Conservation (phyloP, 805 yeast species). For the Spathaspora girioi region DNA sequence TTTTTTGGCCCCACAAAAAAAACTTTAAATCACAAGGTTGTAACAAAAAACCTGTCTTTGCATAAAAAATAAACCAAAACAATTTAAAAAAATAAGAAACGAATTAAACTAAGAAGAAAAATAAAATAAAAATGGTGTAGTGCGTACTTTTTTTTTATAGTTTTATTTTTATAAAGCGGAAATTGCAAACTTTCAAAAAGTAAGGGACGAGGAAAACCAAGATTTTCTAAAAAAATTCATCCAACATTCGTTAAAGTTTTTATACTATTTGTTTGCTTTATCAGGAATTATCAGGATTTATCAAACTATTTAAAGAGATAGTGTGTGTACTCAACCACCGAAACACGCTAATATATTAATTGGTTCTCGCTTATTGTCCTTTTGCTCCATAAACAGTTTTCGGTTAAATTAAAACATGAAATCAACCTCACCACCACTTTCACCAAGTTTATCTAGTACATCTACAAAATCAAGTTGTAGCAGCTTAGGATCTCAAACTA, state of each 20-base stretch:
- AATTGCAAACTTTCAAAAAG: not conserved
- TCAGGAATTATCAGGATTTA: not conserved
- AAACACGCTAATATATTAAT: too few species aligned
- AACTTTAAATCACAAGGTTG: not conserved
- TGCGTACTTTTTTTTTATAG: not conserved
- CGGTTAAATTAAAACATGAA: not conserved
- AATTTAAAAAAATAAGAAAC: not conserved
- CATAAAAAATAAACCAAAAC: not conserved
- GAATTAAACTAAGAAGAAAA: not conserved
- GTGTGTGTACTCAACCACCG: too few species aligned
- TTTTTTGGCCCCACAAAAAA: not conserved
- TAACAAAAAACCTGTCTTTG: not conserved
- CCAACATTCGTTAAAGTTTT: not conserved
- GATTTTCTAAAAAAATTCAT: not conserved
- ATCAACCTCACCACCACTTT: not conserved
- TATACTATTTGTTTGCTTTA: not conserved
- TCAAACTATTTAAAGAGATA: not conserved
- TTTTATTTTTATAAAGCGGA: not conserved
- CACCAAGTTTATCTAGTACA: conserved; percentile 4
- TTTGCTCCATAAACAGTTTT: not conserved
- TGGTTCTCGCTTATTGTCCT: not conserved
- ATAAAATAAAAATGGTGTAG: not conserved
- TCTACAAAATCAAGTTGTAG: conserved; percentile 1
- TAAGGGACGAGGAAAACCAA: not conserved
- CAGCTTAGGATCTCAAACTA: conserved; percentile 3